Percentiles rank a stretch among this genome's conserved stretches.
These are phyloP conservation scores for Knufia fluminis DNA, from an alignment of 2,329 filamentous ascomycete species.

Conservation along the genomic window DNA sequence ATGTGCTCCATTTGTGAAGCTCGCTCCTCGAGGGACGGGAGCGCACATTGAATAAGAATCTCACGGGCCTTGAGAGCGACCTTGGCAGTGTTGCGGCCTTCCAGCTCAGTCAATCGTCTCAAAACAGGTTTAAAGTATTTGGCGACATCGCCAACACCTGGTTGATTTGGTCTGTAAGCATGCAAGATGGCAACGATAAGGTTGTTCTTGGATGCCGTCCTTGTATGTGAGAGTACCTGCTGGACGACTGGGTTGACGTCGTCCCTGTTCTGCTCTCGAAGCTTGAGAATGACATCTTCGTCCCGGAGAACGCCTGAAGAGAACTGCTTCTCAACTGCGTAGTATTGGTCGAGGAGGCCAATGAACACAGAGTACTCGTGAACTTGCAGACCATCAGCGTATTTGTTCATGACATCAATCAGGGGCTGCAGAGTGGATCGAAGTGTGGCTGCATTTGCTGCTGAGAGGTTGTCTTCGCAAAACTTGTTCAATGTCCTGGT, in stretches of 20 bases:
- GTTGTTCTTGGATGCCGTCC: slow-evolving; percentile 87
- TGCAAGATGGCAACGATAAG: slow-evolving; percentile 85
- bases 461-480: slow-evolving; percentile 71
- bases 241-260: slow-evolving; percentile 77
- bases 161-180: slow-evolving; percentile 90
- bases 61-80: slow-evolving; percentile 95
- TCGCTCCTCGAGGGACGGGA: slow-evolving; percentile 92
- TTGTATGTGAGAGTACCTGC: slow-evolving; percentile 86
- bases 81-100: slow-evolving; percentile 79
- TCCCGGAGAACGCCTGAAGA: slow-evolving; percentile 75
- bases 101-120: slow-evolving; percentile 80
- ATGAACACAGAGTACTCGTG: slow-evolving; percentile 81
- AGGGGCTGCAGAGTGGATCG: slow-evolving; percentile 66
- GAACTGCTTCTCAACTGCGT: slow-evolving; percentile 76
- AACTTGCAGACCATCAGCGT: slow-evolving; percentile 77
- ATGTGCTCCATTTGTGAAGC: slow-evolving; percentile 98
- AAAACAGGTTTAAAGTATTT: slow-evolving; percentile 79
- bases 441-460: slow-evolving; percentile 63
- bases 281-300: slow-evolving; percentile 84
- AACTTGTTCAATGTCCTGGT: slow-evolving; percentile 79
- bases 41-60: slow-evolving; percentile 90
- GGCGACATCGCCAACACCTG: slow-evolving; percentile 74
- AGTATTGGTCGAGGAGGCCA: slow-evolving; percentile 70
- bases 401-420: slow-evolving; percentile 66
- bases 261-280: slow-evolving; percentile 94